Percentiles rank a stretch among this genome's conserved stretches.
Conservation (phyloP, 805 yeast genomes). For the Scheffersomyces coipomensis region DNA sequence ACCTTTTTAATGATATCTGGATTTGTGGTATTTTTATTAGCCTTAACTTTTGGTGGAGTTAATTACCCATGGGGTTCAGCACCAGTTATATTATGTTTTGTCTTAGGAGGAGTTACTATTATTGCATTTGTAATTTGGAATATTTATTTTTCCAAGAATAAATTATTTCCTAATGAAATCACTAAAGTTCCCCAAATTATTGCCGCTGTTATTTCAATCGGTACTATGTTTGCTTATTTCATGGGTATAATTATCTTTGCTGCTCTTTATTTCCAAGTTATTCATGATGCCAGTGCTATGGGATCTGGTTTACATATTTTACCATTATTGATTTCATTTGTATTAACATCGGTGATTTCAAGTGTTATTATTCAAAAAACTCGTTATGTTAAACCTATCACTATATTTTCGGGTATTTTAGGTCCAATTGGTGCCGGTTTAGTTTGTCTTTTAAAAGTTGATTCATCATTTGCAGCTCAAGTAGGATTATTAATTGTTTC, state of each 20-base stretch:
- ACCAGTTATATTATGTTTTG: conserved; percentile 31
- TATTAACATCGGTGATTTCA: conserved; percentile 28
- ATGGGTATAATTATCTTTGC: conserved; percentile 24
- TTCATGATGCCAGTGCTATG: conserved; percentile 39
- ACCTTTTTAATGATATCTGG: conserved; percentile 47
- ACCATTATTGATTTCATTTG: conserved; percentile 43
- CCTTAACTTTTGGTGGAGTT: conserved; percentile 63
- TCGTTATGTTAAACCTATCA: conserved; percentile 41
- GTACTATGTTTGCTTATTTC: conserved; percentile 34
- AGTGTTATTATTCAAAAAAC: conserved; percentile 40
- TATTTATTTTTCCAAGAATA: conserved; percentile 37
- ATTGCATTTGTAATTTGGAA: conserved; percentile 43
- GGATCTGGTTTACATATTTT: conserved; percentile 45
- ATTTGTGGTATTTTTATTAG: conserved; percentile 49
- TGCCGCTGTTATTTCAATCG: conserved; percentile 33
- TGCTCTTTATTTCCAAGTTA: conserved; percentile 49
- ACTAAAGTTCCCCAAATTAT: conserved; percentile 34
- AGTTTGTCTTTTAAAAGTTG: conserved; percentile 34
- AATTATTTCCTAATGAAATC: conserved; percentile 46
- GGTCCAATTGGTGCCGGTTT: conserved; percentile 46
- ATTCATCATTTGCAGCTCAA: conserved; percentile 31
- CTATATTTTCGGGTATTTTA: conserved; percentile 24
- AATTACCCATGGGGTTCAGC: conserved; percentile 53
- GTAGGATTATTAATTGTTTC: conserved; percentile 46
- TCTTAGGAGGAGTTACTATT: conserved; percentile 32